These are phyloP conservation scores for Maudiozyma barnettii DNA, from an alignment of 805 yeast genomes.

Conservation along the genomic window DNA sequence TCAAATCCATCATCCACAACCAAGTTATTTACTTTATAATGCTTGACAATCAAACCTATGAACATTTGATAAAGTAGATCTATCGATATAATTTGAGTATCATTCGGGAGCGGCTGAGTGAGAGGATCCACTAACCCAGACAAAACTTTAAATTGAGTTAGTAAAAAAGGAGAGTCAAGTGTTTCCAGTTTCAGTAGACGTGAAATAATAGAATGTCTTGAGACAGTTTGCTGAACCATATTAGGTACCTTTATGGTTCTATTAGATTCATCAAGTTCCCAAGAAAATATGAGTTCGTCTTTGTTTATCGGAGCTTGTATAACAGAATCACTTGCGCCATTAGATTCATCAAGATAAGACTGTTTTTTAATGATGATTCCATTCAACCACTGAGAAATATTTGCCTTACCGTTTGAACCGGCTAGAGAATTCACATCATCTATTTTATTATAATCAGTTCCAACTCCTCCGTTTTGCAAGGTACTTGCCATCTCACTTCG, in stretches of 20 bases:
- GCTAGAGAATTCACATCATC: neutral
- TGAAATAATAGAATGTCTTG: constrained; percentile 19
- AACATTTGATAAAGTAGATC: constrained; percentile 46
- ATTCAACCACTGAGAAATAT: neutral
- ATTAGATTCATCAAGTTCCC: constrained; percentile 16
- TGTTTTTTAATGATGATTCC: neutral
- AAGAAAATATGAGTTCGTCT: constrained; percentile 3
- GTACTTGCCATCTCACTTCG: neutral
- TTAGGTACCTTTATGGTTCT: constrained; percentile 14
- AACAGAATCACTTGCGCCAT: neutral
- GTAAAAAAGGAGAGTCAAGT: constrained; percentile 14
- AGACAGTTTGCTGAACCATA: constrained; percentile 15
- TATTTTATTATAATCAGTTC: neutral
- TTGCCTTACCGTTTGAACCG: neutral
- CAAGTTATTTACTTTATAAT: constrained; percentile 8
- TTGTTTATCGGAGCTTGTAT: neutral
- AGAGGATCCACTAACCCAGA: constrained; percentile 47
- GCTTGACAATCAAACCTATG: constrained; percentile 33
- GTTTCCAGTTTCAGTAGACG: constrained; percentile 11
- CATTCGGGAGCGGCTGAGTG: constrained; percentile 60
- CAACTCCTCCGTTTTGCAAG: neutral
- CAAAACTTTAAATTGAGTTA: constrained; percentile 22
- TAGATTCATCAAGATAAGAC: neutral
- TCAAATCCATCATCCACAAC: constrained; percentile 8
- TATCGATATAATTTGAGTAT: constrained; percentile 42